These are phyloP conservation scores for Oryza brachyantha DNA, from an alignment of 176 grass and related monocot genomes.

Conservation along the genomic window DNA sequence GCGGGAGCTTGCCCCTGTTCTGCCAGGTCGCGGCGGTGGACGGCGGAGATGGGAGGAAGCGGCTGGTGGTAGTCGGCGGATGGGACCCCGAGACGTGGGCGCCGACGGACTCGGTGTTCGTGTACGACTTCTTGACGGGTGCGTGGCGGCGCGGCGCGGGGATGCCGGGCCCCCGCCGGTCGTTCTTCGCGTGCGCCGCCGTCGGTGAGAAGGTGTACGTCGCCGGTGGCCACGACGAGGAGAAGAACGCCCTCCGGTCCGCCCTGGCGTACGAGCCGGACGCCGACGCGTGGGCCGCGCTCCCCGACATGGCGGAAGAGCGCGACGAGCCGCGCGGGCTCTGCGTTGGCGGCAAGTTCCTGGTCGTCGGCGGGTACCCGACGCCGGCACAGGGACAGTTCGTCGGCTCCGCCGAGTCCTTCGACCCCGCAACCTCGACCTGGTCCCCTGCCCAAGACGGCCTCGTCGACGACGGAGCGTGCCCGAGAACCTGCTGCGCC, in stretches of 20 bases:
- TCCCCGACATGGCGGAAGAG: constrained; percentile 78
- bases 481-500: constrained; percentile 57
- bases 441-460: constrained; percentile 40
- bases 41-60: constrained; percentile 28
- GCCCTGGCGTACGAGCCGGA: constrained; percentile 69
- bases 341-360: constrained; percentile 51
- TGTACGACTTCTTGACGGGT: constrained; percentile 71
- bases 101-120: constrained; percentile 59
- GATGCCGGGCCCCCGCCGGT: constrained; percentile 62
- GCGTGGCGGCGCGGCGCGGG: constrained; percentile 44
- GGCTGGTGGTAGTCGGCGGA: constrained; percentile 68
- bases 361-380: constrained; percentile 76
- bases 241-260: constrained; percentile 87
- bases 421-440: constrained; percentile 40
- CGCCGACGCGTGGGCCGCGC: constrained; percentile 43
- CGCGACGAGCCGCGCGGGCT: constrained; percentile 80
- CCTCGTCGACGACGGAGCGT: constrained; percentile 43
- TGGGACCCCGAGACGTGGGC: constrained; percentile 85
- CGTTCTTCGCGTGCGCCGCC: constrained; percentile 73
- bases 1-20: constrained; percentile 67
- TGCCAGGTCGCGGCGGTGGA: constrained; percentile 66
- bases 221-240: constrained; percentile 87
- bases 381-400: constrained; percentile 78
- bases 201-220: constrained; percentile 51
- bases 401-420: constrained; percentile 49